A percentile compares a stretch with the other conserved stretches of the same genome.
Evolutionary conservation across 148 eudicot genomes (phyloP).

Genomic region (Persicaria tinctoria): DNA sequence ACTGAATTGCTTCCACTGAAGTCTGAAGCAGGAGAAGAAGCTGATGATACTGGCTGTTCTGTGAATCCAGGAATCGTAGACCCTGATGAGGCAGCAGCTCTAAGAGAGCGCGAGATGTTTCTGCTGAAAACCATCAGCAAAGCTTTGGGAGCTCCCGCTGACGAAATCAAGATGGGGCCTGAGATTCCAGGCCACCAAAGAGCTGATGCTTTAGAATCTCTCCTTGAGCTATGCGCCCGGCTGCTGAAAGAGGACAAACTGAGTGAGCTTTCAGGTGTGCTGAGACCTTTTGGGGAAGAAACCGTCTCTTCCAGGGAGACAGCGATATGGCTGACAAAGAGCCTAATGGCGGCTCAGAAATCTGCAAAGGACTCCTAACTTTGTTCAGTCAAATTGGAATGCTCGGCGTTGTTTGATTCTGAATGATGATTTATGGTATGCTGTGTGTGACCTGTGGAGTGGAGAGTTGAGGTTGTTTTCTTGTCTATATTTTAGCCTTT

Average conservation of each 20-base stretch:
- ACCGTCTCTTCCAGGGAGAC: slow-evolving; percentile 88
- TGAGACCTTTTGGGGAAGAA: slow-evolving; percentile 91
- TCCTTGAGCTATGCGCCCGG: slow-evolving; percentile 81
- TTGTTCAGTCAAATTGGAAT: not conserved
- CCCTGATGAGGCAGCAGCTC: not conserved
- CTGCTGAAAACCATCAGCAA: slow-evolving; percentile 23
- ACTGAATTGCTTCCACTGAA: slow-evolving; percentile 21
- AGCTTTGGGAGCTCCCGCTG: slow-evolving; percentile 16
- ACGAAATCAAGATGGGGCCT: slow-evolving; percentile 26
- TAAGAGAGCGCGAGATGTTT: slow-evolving; percentile 12
- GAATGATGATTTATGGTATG: not conserved
- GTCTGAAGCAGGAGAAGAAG: slow-evolving; percentile 20
- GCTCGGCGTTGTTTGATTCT: not conserved
- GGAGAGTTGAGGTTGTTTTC: not conserved
- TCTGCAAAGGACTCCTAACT: slow-evolving; percentile 20
- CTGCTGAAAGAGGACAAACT: slow-evolving; percentile 71
- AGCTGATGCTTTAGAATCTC: slow-evolving; percentile 87
- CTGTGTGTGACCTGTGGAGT: not conserved
- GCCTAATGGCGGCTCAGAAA: slow-evolving; percentile 71
- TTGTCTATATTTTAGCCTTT: slow-evolving; percentile 1
- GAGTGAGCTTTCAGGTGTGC: slow-evolving; percentile 69
- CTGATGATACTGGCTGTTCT: slow-evolving; percentile 14
- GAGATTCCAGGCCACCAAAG: slow-evolving; percentile 51
- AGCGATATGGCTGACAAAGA: slow-evolving; percentile 93
- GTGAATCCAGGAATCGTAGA: slow-evolving; percentile 17